Evolutionary conservation across 805 yeast species (phyloP).

Genomic region (Saccharomycopsis guyanensis): DNA sequence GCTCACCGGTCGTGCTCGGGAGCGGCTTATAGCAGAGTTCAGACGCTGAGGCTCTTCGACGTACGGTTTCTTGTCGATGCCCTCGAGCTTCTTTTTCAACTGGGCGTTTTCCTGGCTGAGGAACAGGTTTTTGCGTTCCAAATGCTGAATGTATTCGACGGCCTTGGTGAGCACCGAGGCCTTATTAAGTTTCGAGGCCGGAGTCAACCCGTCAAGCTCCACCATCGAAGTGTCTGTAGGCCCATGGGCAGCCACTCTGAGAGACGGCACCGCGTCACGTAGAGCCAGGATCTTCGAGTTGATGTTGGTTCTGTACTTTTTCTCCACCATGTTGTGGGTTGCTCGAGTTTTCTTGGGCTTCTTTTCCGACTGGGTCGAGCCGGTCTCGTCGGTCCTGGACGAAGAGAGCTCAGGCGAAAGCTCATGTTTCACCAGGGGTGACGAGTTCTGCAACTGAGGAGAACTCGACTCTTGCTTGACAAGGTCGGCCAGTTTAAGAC

Average conservation of each 20-base stretch:
- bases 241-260: slow-evolving; percentile 49
- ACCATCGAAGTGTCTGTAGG: slow-evolving; percentile 36
- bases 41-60: not conserved
- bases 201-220: slow-evolving; percentile 66
- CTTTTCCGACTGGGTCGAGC: too few species aligned
- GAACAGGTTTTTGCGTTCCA: slow-evolving; percentile 50
- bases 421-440: not conserved
- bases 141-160: slow-evolving; percentile 69
- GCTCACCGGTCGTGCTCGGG: not conserved
- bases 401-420: not conserved
- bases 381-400: not conserved
- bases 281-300: slow-evolving; percentile 62
- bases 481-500: too few species aligned
- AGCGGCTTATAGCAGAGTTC: not conserved
- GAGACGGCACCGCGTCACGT: slow-evolving; percentile 71
- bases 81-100: slow-evolving; percentile 24
- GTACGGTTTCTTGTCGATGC: not conserved
- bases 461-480: not conserved
- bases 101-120: slow-evolving; percentile 47
- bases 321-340: slow-evolving; percentile 74
- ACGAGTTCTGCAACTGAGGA: not conserved
- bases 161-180: slow-evolving; percentile 74
- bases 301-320: slow-evolving; percentile 71
- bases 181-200: slow-evolving; percentile 68
- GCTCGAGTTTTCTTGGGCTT: slow-evolving; percentile 49